Base-by-base conservation (phyloP, 768 basidiomycete genomes). In the Hysterangium stoloniferum region DNA sequence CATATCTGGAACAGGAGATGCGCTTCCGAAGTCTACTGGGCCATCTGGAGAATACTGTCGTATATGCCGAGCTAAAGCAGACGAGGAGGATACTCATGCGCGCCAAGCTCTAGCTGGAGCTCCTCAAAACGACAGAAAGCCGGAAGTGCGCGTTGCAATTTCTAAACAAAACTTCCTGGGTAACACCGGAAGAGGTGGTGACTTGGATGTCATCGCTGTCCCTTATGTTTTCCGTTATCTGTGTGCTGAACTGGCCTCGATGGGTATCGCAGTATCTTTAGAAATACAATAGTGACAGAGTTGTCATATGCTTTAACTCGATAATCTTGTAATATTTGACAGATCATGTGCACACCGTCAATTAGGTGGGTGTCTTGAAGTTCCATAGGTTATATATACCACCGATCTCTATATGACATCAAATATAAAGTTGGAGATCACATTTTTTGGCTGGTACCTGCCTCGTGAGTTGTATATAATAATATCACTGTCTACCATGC, bases 211-310 rank as follows among this genome's bases (percentile, higher is more conserved):
- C 41, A 82, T 99, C 46, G 95, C 95, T 11, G 78, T 99, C 19
- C 96, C 96, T 6, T 97, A 88, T 61, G 93, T 95, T 45, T 95
- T 96, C 68, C 76, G 90, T 43, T 90, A 93, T 70, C 75, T 97
- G 9, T 93, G 94, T 62, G 87, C 94, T 2, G 96, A 99, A 69
- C 70, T 99, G 58, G 94, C 94, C n/a, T 86, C 90, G 15, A 98
- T 98, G 95, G 95, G 96, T 40, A 97, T 99, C 59, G 80, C 86
- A 31, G 77, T 98, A 45, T 87, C 89, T 42, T 67, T 98, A 43
- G 82, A 87, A 62, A 79, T 94, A 46, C 76, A 66, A 45, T 88
- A 58, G 36, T 15, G 17, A 42, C 6, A 42, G 24, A 42, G 40
- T 4, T 5, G 19, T 27, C 22, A 42, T n/a, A n/a, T n/a, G n/a